phyloP scores from a whole-genome alignment of 2,329 filamentous ascomycete genomes.

The Truncatella angustata region DNA sequence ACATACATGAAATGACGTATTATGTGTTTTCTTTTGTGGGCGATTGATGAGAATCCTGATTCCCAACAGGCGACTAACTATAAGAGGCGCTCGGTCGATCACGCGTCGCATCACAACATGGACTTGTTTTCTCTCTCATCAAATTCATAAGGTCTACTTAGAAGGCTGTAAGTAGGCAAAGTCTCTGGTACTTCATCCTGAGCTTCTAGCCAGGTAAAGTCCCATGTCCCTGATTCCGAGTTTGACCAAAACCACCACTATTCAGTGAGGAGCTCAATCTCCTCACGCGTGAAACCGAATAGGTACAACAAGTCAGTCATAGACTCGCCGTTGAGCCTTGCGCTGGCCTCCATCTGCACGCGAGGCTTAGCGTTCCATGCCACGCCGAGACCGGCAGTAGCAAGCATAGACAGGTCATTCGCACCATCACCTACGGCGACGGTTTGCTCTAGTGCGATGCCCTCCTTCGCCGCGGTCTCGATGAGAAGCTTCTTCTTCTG shows the following conservation, averaged over 20 bases:
- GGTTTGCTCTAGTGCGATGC: slow-evolving; percentile 62
- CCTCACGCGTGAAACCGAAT: slow-evolving; percentile 68
- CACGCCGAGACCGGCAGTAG: slow-evolving; percentile 70
- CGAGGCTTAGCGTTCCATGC: slow-evolving; percentile 83
- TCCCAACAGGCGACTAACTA: too few species aligned
- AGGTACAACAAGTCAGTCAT: slow-evolving; percentile 72
- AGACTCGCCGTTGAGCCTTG: slow-evolving; percentile 68
- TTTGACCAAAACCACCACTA: background rate
- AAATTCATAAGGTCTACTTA: too few species aligned
- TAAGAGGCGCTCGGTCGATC: too few species aligned
- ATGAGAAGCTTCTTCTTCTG: slow-evolving; percentile 70
- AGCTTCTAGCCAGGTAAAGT: too few species aligned
- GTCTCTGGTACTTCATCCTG: too few species aligned
- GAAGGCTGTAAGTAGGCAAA: too few species aligned
- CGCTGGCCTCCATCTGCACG: slow-evolving; percentile 75
- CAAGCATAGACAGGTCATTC: slow-evolving; percentile 81
- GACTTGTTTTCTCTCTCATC: too few species aligned
- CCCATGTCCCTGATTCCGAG: too few species aligned
- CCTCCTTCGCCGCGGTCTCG: slow-evolving; percentile 68
- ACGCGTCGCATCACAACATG: too few species aligned
- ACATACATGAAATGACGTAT: too few species aligned
- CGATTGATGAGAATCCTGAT: too few species aligned
- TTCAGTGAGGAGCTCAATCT: slow-evolving; percentile 50
- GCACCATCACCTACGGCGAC: slow-evolving; percentile 79
- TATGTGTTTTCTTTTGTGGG: too few species aligned